Conservation (phyloP, 2,329 filamentous ascomycete species). For the Trichoderma koningii region DNA sequence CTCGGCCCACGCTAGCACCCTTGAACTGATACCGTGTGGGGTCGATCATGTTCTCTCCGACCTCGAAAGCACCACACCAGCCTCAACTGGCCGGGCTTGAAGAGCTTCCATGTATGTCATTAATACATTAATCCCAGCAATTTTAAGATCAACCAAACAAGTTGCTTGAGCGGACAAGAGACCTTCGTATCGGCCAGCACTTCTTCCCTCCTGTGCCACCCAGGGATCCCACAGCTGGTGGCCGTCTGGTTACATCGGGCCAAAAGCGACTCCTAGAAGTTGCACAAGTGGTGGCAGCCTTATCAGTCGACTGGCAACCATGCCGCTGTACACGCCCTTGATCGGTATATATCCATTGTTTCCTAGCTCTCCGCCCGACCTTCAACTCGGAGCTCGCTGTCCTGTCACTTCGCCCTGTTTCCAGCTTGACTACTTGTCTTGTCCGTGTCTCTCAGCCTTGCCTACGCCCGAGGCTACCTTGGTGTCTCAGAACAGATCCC, state of each 20-base stretch:
- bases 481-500: too few relatives aligned
- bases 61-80: not conserved
- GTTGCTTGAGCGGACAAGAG: not conserved
- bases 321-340: not conserved
- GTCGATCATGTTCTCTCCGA: not conserved
- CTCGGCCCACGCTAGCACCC: constrained; percentile 9
- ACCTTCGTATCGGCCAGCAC: not conserved
- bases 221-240: not conserved
- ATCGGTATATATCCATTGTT: constrained; percentile 2
- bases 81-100: not conserved
- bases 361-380: not conserved
- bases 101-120: not conserved
- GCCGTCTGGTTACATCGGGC: constrained; percentile 17
- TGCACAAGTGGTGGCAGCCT: not conserved
- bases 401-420: not conserved
- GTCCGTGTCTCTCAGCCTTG: not conserved
- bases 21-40: not conserved
- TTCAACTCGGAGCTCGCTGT: not conserved
- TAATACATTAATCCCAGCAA: not conserved
- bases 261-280: not conserved
- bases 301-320: not conserved
- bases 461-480: not conserved
- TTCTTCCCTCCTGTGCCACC: not conserved
- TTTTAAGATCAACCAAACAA: not conserved
- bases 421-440: not conserved